Evolutionary conservation across 1,284 basidiomycete species (phyloP).

Genomic region (Uromyces viciae-fabae): DNA sequence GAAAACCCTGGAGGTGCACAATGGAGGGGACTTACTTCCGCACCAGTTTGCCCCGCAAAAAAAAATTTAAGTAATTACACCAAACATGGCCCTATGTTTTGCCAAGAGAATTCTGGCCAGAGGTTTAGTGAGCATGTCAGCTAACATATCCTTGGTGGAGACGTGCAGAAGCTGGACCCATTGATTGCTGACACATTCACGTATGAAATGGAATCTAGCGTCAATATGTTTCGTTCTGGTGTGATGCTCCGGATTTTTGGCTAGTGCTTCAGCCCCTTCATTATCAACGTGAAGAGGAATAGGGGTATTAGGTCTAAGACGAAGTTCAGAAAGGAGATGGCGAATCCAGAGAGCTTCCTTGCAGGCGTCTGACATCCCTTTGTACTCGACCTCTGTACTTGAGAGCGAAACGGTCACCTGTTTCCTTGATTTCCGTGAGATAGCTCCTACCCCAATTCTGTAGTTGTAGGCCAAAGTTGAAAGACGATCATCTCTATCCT

Average conservation of each 20-base stretch:
- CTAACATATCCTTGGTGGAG: background rate
- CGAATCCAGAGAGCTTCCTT: background rate
- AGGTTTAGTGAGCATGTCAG: background rate
- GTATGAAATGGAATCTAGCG: background rate
- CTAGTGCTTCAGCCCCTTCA: background rate
- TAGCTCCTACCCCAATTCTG: background rate
- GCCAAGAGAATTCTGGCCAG: background rate
- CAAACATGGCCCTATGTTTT: background rate
- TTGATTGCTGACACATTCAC: background rate
- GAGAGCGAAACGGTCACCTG: background rate
- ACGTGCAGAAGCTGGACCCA: background rate
- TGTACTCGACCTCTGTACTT: background rate
- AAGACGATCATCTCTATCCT: background rate
- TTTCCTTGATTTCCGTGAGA: background rate
- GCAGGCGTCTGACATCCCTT: background rate
- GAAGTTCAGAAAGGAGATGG: background rate
- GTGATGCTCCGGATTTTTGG: background rate
- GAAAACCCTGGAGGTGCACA: too few relatives aligned
- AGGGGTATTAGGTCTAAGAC: background rate
- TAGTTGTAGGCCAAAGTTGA: background rate
- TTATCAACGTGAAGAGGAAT: background rate
- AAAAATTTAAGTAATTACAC: background rate
- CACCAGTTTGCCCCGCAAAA: too few relatives aligned
- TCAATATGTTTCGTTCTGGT: background rate
- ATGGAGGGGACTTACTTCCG: too few relatives aligned